Evolutionary conservation across 768 basidiomycete genomes (phyloP).

Genomic region (Serpula lacrymans): DNA sequence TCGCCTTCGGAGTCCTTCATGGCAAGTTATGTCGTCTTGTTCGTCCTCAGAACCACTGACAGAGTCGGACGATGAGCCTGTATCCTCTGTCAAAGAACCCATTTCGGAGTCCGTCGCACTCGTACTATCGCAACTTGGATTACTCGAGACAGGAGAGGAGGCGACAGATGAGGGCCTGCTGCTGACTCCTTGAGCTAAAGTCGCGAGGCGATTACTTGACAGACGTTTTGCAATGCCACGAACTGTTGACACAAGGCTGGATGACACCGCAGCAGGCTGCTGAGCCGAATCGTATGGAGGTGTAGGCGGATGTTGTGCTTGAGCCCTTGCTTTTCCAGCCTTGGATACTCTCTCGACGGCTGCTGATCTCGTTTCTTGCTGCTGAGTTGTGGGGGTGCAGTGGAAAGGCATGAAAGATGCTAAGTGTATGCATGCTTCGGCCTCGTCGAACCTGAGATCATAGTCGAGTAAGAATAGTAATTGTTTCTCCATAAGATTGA

Average conservation of each 20-base stretch:
- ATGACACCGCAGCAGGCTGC: conserved; percentile 19
- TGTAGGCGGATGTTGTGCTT: conserved; percentile 41
- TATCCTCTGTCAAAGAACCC: conserved; percentile 62
- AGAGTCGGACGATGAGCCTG: conserved; percentile 53
- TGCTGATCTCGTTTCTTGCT: conserved; percentile 43
- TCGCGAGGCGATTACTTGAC: conserved; percentile 38
- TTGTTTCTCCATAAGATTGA: conserved; percentile 98
- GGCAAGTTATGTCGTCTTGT: conserved; percentile 25
- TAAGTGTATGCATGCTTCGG: conserved; percentile 70
- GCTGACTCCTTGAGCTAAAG: conserved; percentile 13
- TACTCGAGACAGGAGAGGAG: conserved; percentile 32
- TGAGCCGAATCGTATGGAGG: conserved; percentile 35
- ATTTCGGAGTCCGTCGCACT: conserved; percentile 54
- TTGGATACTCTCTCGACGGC: conserved; percentile 54
- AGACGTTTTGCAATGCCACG: conserved; percentile 58
- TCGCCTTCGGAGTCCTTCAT: conserved; percentile 26
- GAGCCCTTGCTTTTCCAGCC: conserved; percentile 51
- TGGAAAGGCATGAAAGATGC: conserved; percentile 56
- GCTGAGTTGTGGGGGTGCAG: conserved; percentile 24
- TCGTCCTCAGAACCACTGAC: conserved; percentile 48
- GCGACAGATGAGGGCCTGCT: conserved; percentile 18
- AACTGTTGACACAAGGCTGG: conserved; percentile 50
- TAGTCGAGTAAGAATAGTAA: conserved; percentile 90
- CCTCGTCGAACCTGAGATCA: conserved; percentile 86
- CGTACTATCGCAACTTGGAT: conserved; percentile 42